Evolutionary conservation across 495 filamentous ascomycete species (phyloP), one percentile per base, ranked within the genome.

Genomic region (Filosporella fistucella): DNA sequence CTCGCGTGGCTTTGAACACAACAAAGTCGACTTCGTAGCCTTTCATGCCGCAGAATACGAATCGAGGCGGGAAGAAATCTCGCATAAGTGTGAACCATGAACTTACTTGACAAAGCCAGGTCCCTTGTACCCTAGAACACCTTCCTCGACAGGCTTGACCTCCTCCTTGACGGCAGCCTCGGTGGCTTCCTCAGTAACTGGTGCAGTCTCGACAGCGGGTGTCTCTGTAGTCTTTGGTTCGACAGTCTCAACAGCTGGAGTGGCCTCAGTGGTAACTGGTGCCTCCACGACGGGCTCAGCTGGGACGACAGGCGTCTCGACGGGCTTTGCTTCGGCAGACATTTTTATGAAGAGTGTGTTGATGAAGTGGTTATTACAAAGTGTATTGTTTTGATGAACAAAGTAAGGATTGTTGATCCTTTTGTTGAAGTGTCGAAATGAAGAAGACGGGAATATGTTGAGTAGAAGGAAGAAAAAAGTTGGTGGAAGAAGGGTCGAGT

Each of bases 51-150:
- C 16, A 36, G 16, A 25, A 17, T n/a, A 14, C 12, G 29, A 2
- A 34, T 24, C n/a, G 26, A 30, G 26, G 26, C 1, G 33, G 25
- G 18, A 23, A 32, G 34, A 45, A 20, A n/a, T n/a, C n/a, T n/a
- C n/a, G n/a, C n/a, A n/a, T n/a, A n/a, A n/a, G n/a, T n/a, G n/a
- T n/a, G n/a, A n/a, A n/a, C n/a, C n/a, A n/a, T n/a, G 10, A 24
- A 69, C 89, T 71, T 81, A 97, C 91, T 95, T 91, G 66, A 91
- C 77, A 51, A 95, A 80, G 71, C 89, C 89, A 33, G 88, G 84
- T 48, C 75, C 85, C 78, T 95, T 95, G 85, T 91, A 84, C 57
- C 83, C 85, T 30, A 95, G 78, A 52, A 72, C 69, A 49, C 91
- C 91, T 62, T 91, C 64, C 47, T 58, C 55, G 18, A 54, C 34